Evolutionary conservation across 2,329 filamentous ascomycete genomes (phyloP), one percentile per base, ranked within the genome.

Genomic region (Macrophomina pseudophaseolina): DNA sequence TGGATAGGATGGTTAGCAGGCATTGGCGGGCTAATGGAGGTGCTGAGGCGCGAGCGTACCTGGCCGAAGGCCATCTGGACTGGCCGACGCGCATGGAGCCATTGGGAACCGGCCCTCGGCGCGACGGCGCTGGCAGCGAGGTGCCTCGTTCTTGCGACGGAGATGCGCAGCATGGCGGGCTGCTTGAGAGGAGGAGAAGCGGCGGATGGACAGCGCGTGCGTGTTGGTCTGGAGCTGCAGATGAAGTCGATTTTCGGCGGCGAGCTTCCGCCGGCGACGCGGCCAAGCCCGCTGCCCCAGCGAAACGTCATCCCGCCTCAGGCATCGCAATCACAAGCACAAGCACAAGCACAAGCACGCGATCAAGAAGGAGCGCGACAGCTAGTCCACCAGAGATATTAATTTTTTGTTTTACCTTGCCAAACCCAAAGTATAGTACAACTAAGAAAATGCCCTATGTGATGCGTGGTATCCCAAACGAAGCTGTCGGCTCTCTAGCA

Each of bases 161-260:
- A 84, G 73, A 81, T 81, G 79, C 84, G 84, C 83, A 86, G 82
- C 84, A 86, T 86, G 73, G 74, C 81, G 80, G 76, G 82, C 83
- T 79, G 79, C 74, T 74, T 18, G 35, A 35, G 65, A 35, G 48
- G 52, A 54, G 56, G 44, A 54, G 59, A 58, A 67, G 65, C 65
- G 48, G 49, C 58, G 51, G 65, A 62, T 63, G 59, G 62, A 51
- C 28, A 66, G 66, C 59, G 48, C 48, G 59, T 59, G 66, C 32
- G 42, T 52, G 48, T 38, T 62, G 48, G 46, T 40, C 30, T 54
- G 46, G 49, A 56, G 65, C 54, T 51, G 48, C 49, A 40, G 48
- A 63, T 53, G 49, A 67, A 67, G 53, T 66, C 54, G 64, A 66
- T 66, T 66, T 66, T 66, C 64, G 64, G 64, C 53, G 52, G 64